phyloP scores from a whole-genome alignment of 139 green algal genomes.

The Pseudopediastrum boryanum region DNA sequence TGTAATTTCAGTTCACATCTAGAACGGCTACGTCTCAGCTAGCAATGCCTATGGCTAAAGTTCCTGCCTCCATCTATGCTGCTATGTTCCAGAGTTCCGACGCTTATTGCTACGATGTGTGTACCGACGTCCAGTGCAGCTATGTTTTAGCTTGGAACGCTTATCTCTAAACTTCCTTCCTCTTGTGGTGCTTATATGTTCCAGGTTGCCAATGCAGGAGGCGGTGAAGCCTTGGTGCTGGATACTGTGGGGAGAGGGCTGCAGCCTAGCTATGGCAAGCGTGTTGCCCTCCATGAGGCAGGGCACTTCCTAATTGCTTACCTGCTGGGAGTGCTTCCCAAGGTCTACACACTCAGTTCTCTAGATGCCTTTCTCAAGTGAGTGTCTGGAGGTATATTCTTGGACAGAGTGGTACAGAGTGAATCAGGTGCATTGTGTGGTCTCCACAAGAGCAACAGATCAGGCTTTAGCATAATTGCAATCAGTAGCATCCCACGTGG shows the following conservation, averaged over 20 bases:
- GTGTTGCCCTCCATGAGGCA: conserved; percentile 88
- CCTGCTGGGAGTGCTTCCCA: conserved; percentile 88
- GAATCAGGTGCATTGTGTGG: not conserved
- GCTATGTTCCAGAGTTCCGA: too few relatives aligned
- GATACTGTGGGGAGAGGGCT: conserved; percentile 74
- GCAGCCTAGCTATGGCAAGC: conserved; percentile 54
- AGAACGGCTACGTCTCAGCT: too few relatives aligned
- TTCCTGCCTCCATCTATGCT: too few relatives aligned
- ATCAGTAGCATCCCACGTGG: too few relatives aligned
- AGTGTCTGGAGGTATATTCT: too few relatives aligned
- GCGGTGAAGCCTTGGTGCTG: conserved; percentile 77
- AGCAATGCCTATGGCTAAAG: too few relatives aligned
- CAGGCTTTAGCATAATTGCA: too few relatives aligned
- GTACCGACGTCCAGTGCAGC: not conserved
- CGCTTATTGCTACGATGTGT: too few relatives aligned
- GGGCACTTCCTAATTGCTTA: conserved; percentile 97
- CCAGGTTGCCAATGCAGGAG: conserved; percentile 70
- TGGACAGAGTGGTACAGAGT: too few relatives aligned
- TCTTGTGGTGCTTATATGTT: not conserved
- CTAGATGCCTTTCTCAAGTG: conserved; percentile 82
- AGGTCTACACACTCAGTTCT: conserved; percentile 86
- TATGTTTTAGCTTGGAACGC: too few relatives aligned
- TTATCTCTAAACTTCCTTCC: too few relatives aligned
- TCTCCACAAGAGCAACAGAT: not conserved
- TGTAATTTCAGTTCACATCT: too few relatives aligned